Base-by-base conservation (phyloP, 306 rosid species). In the Styphnolobium japonicum region DNA sequence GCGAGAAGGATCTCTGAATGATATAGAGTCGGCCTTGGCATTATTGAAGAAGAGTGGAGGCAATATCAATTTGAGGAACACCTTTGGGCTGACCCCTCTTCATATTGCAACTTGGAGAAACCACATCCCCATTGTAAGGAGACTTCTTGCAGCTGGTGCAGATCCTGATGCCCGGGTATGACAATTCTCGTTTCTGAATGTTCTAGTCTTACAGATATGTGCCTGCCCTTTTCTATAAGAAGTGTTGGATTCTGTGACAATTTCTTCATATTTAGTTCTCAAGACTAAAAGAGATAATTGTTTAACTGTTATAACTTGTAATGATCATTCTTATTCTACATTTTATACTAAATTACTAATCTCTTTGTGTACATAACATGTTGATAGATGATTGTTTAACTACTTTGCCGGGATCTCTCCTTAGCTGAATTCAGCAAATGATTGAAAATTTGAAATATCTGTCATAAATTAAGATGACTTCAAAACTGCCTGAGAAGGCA, bases 21-120 rank as follows among this genome's bases (percentile, higher is more conserved):
- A 93, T 61, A 89, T 93, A 64, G 98, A 95, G 86, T 71, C 75
- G 29, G 89, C 91, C 60, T 84, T 95, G 85, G 87, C 86, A 34
- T 45, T 81, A 12, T 46, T 90, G 53, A 95, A 95, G 88, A 95
- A 90, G 92, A 91, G 78, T 86, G 94, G 98, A 67, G 85, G 86
- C 11, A 89, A 92, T 83, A 80, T 95, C 71, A 92, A 95, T 86
- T 57, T 81, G 19, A 91, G 98, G 84, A 91, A 93, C 75, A 42
- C 69, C 43, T 87, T 82, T 68, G 98, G 98, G 81, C 82, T 95
- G 56, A 92, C 98, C 66, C 94, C 94, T 77, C 97, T 95, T 81
- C 98, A 95, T 76, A 86, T 95, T 82, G 98, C 98, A 52, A 89
- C 91, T 58, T 88, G 98, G 98, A 89, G 98, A 83, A 95, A 92